Percentiles rank a stretch among this genome's conserved stretches.
Evolutionary conservation across 139 green algal species (phyloP).

Genomic region (Nannochloris sp.): DNA sequence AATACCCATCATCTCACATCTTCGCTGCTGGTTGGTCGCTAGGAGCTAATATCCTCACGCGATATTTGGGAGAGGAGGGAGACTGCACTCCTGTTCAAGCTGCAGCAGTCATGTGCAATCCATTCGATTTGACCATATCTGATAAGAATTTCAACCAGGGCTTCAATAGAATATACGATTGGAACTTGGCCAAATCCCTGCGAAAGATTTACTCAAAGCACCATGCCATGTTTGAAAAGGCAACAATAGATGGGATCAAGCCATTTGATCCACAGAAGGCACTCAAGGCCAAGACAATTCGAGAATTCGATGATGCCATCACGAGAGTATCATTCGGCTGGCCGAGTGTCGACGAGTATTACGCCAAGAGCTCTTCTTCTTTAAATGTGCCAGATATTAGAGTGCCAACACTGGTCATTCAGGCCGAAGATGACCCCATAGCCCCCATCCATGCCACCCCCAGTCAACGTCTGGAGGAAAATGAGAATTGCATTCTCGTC

Average conservation of each 20-base stretch:
- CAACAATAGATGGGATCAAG: not conserved
- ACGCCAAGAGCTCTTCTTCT: constrained; percentile 38
- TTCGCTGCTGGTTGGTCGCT: constrained; percentile 86
- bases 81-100: constrained; percentile 50
- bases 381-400: constrained; percentile 19
- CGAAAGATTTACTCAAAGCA: constrained; percentile 58
- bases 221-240: constrained; percentile 43
- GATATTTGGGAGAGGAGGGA: constrained; percentile 66
- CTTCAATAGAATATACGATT: constrained; percentile 87
- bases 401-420: constrained; percentile 28
- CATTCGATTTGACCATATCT: constrained; percentile 69
- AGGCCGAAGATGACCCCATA: constrained; percentile 81
- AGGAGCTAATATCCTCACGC: constrained; percentile 82
- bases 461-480: constrained; percentile 40
- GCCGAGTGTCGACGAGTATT: constrained; percentile 77
- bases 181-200: constrained; percentile 50
- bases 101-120: constrained; percentile 89
- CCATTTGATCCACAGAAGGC: constrained; percentile 37
- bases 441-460: constrained; percentile 67
- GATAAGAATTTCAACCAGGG: constrained; percentile 61
- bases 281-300: constrained; percentile 43
- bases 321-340: constrained; percentile 62
- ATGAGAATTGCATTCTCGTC: constrained; percentile 58
- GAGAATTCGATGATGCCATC: constrained; percentile 80
- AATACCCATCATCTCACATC: constrained; percentile 32